Conservation (phyloP, 768 basidiomycete genomes). For the Naganishia vishniacii region DNA sequence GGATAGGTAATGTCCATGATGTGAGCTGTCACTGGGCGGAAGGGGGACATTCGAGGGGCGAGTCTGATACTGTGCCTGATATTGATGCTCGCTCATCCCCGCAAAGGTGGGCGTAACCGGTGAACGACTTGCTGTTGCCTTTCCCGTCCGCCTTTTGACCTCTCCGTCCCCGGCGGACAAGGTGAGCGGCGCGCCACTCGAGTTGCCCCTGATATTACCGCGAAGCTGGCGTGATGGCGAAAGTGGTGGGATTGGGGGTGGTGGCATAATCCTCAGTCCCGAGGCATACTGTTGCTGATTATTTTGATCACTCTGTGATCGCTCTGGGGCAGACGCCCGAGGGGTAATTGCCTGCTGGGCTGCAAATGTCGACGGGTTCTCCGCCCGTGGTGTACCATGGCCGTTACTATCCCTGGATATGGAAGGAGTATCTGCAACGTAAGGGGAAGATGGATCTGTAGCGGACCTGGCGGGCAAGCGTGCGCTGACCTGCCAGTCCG, state of each 20-base stretch:
- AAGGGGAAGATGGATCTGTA: conserved; percentile 11
- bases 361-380: background rate
- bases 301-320: background rate
- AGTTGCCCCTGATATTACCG: background rate
- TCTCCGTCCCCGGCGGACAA: background rate
- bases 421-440: background rate
- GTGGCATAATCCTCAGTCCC: background rate
- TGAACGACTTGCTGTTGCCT: background rate
- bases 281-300: background rate
- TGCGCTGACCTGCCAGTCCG: conserved; percentile 5
- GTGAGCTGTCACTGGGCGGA: conserved; percentile 11
- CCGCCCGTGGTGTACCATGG: background rate
- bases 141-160: background rate
- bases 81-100: background rate
- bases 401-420: conserved; percentile 1
- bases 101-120: background rate
- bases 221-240: conserved; percentile 17
- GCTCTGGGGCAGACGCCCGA: background rate
- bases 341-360: conserved; percentile 6
- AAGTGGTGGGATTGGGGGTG: conserved; percentile 13
- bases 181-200: background rate
- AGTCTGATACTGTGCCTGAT: background rate
- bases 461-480: background rate
- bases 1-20: background rate
- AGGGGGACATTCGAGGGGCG: background rate